Conservation (phyloP, 2,329 filamentous ascomycete species). For the Ciborinia camelliae region DNA sequence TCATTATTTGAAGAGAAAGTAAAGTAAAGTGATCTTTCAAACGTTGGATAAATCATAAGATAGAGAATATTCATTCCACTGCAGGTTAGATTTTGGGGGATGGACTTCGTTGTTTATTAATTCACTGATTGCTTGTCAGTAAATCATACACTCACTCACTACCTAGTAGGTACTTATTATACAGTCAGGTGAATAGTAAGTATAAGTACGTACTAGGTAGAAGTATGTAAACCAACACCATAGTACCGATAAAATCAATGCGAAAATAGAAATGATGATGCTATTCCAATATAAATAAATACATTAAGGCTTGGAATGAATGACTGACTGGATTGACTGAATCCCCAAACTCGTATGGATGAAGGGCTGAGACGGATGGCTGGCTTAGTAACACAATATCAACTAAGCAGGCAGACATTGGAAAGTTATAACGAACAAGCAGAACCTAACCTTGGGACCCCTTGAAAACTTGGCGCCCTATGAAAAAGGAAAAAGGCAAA, state of each 20-base stretch:
- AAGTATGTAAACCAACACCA: background rate
- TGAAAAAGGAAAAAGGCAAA: no score
- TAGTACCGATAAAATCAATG: conserved; percentile 5
- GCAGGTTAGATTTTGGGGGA: background rate
- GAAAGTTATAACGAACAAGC: background rate
- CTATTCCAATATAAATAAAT: background rate
- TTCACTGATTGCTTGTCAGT: conserved; percentile 2
- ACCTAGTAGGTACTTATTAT: no score
- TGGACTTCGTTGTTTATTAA: conserved; percentile 4
- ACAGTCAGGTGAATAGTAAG: no score
- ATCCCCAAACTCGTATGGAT: no score
- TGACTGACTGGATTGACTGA: background rate
- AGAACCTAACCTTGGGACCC: background rate
- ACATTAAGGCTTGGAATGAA: background rate
- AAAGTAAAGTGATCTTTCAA: background rate
- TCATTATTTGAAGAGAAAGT: no score
- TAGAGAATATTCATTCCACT: conserved; percentile 4
- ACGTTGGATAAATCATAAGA: background rate
- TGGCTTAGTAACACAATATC: no score
- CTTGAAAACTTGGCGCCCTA: conserved; percentile 2
- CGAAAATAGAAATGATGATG: conserved; percentile 3
- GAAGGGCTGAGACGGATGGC: no score
- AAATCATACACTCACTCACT: no score
- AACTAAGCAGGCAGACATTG: no score
- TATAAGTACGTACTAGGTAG: no score